Evolutionary conservation across 805 yeast genomes (phyloP), one percentile per base, ranked within the genome.

Genomic region (Candida endomychidarum): DNA sequence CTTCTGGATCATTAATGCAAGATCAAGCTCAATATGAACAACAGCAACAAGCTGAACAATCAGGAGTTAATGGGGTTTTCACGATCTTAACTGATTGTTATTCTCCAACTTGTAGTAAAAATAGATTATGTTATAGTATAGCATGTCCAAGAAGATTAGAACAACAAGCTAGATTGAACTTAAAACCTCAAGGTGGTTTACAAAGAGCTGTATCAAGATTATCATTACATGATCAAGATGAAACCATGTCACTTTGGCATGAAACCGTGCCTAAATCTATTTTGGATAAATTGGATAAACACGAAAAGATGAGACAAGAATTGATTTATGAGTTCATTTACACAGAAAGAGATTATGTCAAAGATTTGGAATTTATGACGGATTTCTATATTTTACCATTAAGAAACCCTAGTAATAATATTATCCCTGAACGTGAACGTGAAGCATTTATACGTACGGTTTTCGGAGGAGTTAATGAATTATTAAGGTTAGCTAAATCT

Each of bases 121-220:
- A 87, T 53, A 72, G 78, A 23, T 67, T 91, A 27, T 93, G 99
- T 63, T 93, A 93, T 63, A 86, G 96, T 30, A 90, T 93, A 51
- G 95, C 96, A 9, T 93, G 99, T 65, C 99, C 99, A 11, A 77
- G 96, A 50, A 76, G 98, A 47, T 69, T 93, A 36, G 98, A 91
- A 62, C 98, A 93, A 61, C 98, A 91, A 57, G 96, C 96, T 3
- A 74, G 98, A 44, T 74, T 87, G 37, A 89, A 90, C 52, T 74
- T 87, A 79, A 86, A 86, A 58, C 87, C 93, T 2, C 84, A 85
- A 53, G 93, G 95, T 31, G 95, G 91, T 0, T 70, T 91, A 51
- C 75, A 80, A 44, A 69, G 95, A 35, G 86, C 91, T 10, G 90
- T 83, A 29, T 76, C 83, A 6, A 73, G 81, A 38, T 63, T 81